phyloP scores from a whole-genome alignment of 2,329 filamentous ascomycete genomes.

The Phoma sp. region DNA sequence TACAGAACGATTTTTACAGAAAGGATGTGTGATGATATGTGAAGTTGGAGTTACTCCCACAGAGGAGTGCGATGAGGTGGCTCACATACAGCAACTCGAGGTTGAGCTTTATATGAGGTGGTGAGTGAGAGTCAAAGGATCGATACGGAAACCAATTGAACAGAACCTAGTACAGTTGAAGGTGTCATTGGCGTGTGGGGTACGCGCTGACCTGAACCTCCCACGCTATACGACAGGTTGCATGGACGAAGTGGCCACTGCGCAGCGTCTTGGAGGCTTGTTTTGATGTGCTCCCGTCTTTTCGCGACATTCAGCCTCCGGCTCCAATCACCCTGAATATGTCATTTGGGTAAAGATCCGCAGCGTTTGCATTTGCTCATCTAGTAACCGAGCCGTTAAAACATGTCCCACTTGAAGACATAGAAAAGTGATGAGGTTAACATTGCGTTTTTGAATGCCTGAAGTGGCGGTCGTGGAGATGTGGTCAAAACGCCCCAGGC shows the following conservation, averaged over 20 bases:
- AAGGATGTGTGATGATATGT: neutral
- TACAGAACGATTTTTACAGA: conserved; percentile 1
- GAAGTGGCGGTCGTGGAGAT: conserved; percentile 4
- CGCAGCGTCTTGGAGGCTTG: conserved; percentile 28
- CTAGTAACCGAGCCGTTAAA: neutral
- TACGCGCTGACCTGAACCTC: conserved; percentile 31
- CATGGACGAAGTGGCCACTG: conserved; percentile 21
- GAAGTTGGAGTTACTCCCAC: neutral
- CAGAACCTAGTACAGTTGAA: conserved; percentile 13
- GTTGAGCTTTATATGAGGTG: conserved; percentile 33
- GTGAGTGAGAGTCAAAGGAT: conserved; percentile 12
- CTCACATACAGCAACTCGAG: conserved; percentile 24
- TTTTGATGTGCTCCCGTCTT: conserved; percentile 20
- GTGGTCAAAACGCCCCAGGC: conserved; percentile 36
- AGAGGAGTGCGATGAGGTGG: neutral
- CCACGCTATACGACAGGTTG: conserved; percentile 33
- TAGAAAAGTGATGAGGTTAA: conserved; percentile 6
- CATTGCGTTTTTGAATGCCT: conserved; percentile 23
- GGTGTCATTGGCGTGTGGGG: conserved; percentile 34
- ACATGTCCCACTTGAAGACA: conserved; percentile 6
- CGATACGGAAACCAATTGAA: conserved; percentile 16
- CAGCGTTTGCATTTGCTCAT: conserved; percentile 8
- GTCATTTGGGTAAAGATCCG: conserved; percentile 8
- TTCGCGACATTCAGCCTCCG: conserved; percentile 24
- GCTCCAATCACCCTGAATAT: conserved; percentile 1